Percentiles rank a stretch among this genome's conserved stretches.
Conservation (phyloP, 352 stramenopile genomes). For the Pythium angustatum region DNA sequence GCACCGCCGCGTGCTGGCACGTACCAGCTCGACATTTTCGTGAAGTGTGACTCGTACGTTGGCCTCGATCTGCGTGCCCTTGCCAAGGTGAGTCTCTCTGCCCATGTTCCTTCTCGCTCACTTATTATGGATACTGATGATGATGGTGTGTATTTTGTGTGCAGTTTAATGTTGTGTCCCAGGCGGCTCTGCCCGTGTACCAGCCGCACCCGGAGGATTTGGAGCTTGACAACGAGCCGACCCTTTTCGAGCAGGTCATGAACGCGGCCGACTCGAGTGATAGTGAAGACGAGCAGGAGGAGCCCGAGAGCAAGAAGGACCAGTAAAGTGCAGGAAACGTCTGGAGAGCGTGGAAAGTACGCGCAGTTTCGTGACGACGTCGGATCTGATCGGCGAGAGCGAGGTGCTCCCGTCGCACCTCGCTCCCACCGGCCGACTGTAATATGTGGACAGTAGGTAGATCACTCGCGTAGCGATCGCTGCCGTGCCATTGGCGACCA, state of each 20-base stretch:
- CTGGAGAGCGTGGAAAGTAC: too few relatives aligned
- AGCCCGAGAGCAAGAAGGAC: slow-evolving; percentile 56
- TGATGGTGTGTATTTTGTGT: slow-evolving; percentile 22
- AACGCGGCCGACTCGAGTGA: slow-evolving; percentile 84
- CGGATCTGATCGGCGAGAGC: too few relatives aligned
- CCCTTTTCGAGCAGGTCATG: slow-evolving; percentile 98
- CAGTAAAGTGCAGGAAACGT: slow-evolving; percentile 32
- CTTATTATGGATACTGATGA: background rate
- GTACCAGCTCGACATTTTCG: slow-evolving; percentile 97
- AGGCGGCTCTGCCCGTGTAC: slow-evolving; percentile 93
- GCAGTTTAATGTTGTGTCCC: slow-evolving; percentile 93
- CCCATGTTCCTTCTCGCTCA: background rate
- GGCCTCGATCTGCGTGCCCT: slow-evolving; percentile 93
- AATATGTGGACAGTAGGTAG: too few relatives aligned
- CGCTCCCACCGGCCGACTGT: background rate
- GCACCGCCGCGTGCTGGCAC: slow-evolving; percentile 91
- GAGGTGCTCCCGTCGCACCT: too few relatives aligned
- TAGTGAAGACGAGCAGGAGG: slow-evolving; percentile 82
- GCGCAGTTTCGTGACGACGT: too few relatives aligned
- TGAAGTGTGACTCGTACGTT: slow-evolving; percentile 98
- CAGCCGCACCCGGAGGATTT: slow-evolving; percentile 97
- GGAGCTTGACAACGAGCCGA: slow-evolving; percentile 99
- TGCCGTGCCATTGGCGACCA: background rate
- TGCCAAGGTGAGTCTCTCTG: slow-evolving; percentile 64
- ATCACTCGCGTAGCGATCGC: slow-evolving; percentile 1